Evolutionary conservation across 768 basidiomycete genomes (phyloP).

Genomic region (Lepiota venenata): DNA sequence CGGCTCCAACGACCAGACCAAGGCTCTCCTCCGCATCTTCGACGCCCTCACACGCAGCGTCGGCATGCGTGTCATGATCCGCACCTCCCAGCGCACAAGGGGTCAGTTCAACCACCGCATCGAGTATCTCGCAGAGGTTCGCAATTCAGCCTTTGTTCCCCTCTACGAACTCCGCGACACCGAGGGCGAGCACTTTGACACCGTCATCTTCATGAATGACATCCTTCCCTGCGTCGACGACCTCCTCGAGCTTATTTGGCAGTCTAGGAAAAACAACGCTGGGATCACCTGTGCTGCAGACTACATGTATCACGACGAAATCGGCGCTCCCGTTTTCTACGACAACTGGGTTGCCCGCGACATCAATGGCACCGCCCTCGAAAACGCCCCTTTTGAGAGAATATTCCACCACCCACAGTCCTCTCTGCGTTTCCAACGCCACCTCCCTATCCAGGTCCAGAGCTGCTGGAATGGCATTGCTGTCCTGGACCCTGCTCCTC

Average conservation of each 20-base stretch:
- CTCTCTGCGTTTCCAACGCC: constrained; percentile 79
- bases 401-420: constrained; percentile 87
- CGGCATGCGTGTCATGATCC: constrained; percentile 90
- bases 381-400: constrained; percentile 94
- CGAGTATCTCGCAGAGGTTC: constrained; percentile 99
- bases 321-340: constrained; percentile 93
- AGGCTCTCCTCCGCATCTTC: constrained; percentile 92
- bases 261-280: constrained; percentile 88
- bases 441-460: constrained; percentile 95
- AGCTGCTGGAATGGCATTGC: constrained; percentile 99
- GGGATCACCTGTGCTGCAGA: constrained; percentile 98
- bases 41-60: constrained; percentile 88
- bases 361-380: constrained; percentile 97
- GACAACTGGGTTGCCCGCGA: constrained; percentile 99
- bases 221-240: constrained; percentile 98
- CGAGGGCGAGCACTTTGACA: constrained; percentile 93
- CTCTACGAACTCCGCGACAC: constrained; percentile 90
- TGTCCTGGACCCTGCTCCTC: constrained; percentile 91
- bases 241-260: constrained; percentile 96
- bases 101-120: constrained; percentile 99
- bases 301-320: constrained; percentile 98
- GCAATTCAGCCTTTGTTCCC: constrained; percentile 95
- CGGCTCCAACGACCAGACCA: constrained; percentile 98
- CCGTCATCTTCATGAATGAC: constrained; percentile 99
- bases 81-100: constrained; percentile 87